Conservation (phyloP, 768 basidiomycete genomes). For the Ramaria sp. region DNA sequence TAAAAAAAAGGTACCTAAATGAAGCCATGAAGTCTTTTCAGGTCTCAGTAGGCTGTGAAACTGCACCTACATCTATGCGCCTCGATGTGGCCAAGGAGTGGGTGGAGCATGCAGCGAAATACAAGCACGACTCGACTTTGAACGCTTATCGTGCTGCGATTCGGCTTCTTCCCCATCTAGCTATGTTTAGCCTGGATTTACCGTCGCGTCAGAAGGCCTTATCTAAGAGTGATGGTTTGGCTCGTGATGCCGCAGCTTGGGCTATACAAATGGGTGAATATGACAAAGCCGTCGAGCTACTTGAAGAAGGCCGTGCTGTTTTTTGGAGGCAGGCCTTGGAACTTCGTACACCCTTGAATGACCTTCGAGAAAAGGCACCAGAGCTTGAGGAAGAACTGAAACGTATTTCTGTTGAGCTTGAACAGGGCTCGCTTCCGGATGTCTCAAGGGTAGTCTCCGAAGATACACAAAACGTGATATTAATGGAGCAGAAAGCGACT, state of each 20-base stretch:
- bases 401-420: too few relatives aligned
- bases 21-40: not conserved
- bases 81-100: not conserved
- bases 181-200: constrained; percentile 13
- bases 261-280: constrained; percentile 25
- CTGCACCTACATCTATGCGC: too few relatives aligned
- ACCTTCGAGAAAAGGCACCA: constrained; percentile 10
- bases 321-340: constrained; percentile 19
- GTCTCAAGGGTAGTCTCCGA: not conserved
- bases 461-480: not conserved
- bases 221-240: constrained; percentile 15
- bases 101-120: not conserved
- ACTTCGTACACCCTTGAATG: constrained; percentile 14
- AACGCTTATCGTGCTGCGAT: constrained; percentile 20
- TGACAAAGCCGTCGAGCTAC: too few relatives aligned
- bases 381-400: constrained; percentile 12
- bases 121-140: constrained; percentile 19
- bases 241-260: constrained; percentile 22
- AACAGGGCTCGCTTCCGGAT: too few relatives aligned
- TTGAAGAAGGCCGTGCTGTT: too few relatives aligned
- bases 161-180: constrained; percentile 15
- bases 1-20: not conserved
- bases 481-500: constrained; percentile 12
- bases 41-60: not conserved
- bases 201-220: constrained; percentile 15